A percentile compares a stretch with the other conserved stretches of the same genome.
Evolutionary conservation across 345 rosid genomes (phyloP).

Genomic region (Clarkia xantiana): DNA sequence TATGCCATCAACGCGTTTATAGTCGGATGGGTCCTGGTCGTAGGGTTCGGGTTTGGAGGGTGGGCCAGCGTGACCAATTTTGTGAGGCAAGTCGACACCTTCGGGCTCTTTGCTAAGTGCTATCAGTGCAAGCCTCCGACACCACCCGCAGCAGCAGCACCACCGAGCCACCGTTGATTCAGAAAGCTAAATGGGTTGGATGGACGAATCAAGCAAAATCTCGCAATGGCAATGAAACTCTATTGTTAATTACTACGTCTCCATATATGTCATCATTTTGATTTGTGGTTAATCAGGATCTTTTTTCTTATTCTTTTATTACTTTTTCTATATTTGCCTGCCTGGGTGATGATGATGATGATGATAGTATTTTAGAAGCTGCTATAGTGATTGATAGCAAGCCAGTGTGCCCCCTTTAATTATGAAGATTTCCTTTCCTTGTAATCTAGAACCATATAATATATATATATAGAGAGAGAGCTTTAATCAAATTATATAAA

Average conservation of each 20-base stretch:
- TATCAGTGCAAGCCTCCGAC: constrained; percentile 83
- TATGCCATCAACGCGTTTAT: constrained; percentile 11
- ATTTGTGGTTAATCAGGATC: constrained; percentile 1
- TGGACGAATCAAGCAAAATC: no score
- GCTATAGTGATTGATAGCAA: constrained; percentile 9
- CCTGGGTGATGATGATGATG: no score
- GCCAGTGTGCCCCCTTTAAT: constrained; percentile 41
- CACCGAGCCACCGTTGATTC: constrained; percentile 15
- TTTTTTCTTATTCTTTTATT: constrained; percentile 3
- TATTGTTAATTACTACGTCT: no score
- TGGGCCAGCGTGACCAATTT: constrained; percentile 28
- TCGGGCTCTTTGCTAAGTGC: constrained; percentile 94
- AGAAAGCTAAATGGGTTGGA: neutral
- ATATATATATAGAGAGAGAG: no score
- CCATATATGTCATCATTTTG: neutral
- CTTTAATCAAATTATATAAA: no score
- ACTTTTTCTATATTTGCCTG: constrained; percentile 4
- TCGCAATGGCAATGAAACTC: no score
- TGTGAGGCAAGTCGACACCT: constrained; percentile 66
- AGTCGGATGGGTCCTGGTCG: constrained; percentile 15
- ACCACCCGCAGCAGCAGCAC: constrained; percentile 21
- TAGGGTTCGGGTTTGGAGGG: constrained; percentile 17
- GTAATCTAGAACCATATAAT: constrained; percentile 14
- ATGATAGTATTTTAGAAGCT: neutral
- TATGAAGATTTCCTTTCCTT: constrained; percentile 28